These are phyloP conservation scores for Termitomyces sp. DNA, from an alignment of 1,284 basidiomycete species.

Conservation along the genomic window DNA sequence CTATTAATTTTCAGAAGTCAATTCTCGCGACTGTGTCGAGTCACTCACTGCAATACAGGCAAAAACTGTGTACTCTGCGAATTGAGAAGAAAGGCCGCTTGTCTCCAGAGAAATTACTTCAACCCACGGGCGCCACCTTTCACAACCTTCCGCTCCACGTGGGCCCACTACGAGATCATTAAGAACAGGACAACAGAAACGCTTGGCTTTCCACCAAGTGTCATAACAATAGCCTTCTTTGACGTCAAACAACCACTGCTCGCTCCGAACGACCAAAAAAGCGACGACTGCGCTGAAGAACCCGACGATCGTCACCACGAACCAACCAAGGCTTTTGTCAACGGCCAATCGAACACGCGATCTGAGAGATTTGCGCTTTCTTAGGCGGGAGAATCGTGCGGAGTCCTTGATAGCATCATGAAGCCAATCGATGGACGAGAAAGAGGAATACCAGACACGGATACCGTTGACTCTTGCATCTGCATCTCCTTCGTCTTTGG, in stretches of 20 bases:
- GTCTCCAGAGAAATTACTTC: slow-evolving; percentile 34
- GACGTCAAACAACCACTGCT: slow-evolving; percentile 90
- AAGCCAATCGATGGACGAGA: slow-evolving; percentile 84
- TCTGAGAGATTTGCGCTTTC: slow-evolving; percentile 64
- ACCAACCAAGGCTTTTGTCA: slow-evolving; percentile 87
- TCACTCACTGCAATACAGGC: slow-evolving; percentile 69
- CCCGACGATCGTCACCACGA: slow-evolving; percentile 85
- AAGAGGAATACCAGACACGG: slow-evolving; percentile 89
- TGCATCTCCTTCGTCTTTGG: slow-evolving; percentile 40
- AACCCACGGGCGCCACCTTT: slow-evolving; percentile 76
- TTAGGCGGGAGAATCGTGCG: slow-evolving; percentile 66
- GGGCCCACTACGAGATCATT: slow-evolving; percentile 23
- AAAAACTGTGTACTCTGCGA: slow-evolving; percentile 71
- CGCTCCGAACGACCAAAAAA: slow-evolving; percentile 81
- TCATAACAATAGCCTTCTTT: slow-evolving; percentile 86
- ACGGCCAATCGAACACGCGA: slow-evolving; percentile 66
- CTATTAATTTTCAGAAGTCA: slow-evolving; percentile 32
- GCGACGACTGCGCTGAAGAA: slow-evolving; percentile 82
- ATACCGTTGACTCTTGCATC: slow-evolving; percentile 78
- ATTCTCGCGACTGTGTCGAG: slow-evolving; percentile 1
- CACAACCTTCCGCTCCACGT: slow-evolving; percentile 41
- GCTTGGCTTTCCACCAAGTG: slow-evolving; percentile 71
- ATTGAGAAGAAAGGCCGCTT: slow-evolving; percentile 31
- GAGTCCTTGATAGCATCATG: slow-evolving; percentile 93
- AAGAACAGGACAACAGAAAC: slow-evolving; percentile 70